Conservation (phyloP, 306 rosid genomes). For the Inga laurina region DNA sequence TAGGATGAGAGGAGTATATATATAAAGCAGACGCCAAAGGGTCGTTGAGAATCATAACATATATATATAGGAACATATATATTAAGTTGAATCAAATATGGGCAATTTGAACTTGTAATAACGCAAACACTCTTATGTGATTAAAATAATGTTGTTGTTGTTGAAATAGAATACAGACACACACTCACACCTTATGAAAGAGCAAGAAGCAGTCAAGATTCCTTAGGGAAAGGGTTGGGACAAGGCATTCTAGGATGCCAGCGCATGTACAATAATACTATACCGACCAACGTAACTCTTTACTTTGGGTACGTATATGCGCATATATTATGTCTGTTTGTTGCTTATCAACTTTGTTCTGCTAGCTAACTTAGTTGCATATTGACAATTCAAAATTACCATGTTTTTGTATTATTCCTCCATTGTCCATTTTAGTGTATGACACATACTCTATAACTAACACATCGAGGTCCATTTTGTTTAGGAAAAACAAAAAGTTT, state of each 20-base stretch:
- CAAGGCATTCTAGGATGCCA: not conserved
- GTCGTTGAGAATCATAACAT: not conserved
- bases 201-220: not conserved
- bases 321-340: not conserved
- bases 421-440: not conserved
- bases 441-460: not conserved
- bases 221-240: not conserved
- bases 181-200: not conserved
- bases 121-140: not conserved
- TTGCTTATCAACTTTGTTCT: no score
- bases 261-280: not conserved
- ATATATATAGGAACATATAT: not conserved
- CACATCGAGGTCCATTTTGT: not conserved
- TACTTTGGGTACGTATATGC: not conserved
- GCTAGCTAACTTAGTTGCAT: no score
- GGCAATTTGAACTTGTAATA: not conserved
- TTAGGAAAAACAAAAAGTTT: no score
- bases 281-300: not conserved
- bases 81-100: not conserved
- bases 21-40: not conserved
- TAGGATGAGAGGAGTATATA: not conserved
- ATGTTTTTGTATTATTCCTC: no score
- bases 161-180: not conserved
- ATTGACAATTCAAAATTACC: no score
- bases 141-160: not conserved